Percentiles rank a stretch among this genome's conserved stretches.
Evolutionary conservation across 2,329 filamentous ascomycete genomes (phyloP).

Genomic region (Cephalotrichum gorgonifer): DNA sequence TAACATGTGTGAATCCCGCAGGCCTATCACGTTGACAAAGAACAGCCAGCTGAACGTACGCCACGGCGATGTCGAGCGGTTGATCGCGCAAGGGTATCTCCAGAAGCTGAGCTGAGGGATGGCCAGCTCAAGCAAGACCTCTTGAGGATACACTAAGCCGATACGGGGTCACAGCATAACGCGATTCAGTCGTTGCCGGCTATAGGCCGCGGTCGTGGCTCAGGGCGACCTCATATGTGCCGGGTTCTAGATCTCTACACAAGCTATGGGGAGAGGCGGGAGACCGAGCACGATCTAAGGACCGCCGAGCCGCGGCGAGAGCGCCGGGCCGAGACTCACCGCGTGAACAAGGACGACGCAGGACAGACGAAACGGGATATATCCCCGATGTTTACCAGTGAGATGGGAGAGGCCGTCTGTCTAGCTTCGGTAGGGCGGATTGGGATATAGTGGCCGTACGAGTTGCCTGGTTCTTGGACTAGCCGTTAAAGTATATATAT

Average conservation of each 20-base stretch:
- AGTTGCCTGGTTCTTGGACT: too few relatives aligned
- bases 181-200: background rate
- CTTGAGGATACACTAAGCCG: background rate
- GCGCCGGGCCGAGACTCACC: background rate
- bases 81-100: slow-evolving; percentile 91
- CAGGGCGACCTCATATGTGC: background rate
- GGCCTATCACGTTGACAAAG: slow-evolving; percentile 90
- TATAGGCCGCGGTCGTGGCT: background rate
- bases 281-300: background rate
- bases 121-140: background rate
- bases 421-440: too few relatives aligned
- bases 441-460: too few relatives aligned
- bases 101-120: slow-evolving; percentile 64
- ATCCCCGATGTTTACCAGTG: background rate
- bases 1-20: slow-evolving; percentile 24
- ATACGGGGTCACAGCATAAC: background rate
- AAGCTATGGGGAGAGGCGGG: background rate
- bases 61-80: slow-evolving; percentile 85
- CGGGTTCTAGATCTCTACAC: background rate
- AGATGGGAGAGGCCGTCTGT: too few relatives aligned
- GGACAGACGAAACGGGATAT: background rate
- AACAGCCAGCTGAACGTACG: slow-evolving; percentile 98
- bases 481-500: too few relatives aligned
- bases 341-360: too few relatives aligned
- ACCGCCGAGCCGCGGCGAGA: too few relatives aligned